Base-by-base conservation (phyloP, 2,329 filamentous ascomycete genomes). In the Hypomyces rosellus region DNA sequence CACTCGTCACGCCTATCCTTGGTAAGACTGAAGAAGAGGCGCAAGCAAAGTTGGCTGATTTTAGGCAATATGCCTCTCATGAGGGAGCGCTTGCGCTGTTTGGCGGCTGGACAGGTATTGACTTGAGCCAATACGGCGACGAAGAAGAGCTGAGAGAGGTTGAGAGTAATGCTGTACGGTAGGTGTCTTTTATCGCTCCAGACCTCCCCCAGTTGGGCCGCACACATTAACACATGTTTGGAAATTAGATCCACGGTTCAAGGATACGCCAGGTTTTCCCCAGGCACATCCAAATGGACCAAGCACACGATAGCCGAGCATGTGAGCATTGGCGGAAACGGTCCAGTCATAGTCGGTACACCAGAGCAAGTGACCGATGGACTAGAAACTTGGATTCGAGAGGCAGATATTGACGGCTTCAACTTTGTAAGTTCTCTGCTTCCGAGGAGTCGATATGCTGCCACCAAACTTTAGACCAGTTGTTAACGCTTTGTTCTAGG, bases 31-130 rank as follows among this genome's bases (percentile, higher is more conserved):
- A 86, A 55, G 81, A 83, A 50, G 84, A 86, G 61, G 85, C 86
- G 0, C 67, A 74, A 51, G 77, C 74, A 6, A 88, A 88, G 65
- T 79, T 84, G 46, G 67, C 72, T 0, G 80, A 86, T 5, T 82
- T 81, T 53, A 71, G 76, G 9, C 74, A 75, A 49, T 80, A 86
- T 59, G 85, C 82, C 1, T 75, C 72, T 2, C 65, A 66, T 34
- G 85, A 77, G 56, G 86, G 86, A 2, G 85, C 84, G 0, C 62
- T 88, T 50, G 82, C 85, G 1, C 65, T 89, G 15, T 89, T 89
- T 58, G 84, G 84, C 16, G 86, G 86, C 1, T 89, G 85, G 85
- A 88, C 85, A 0, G 86, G 75, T 2, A 75, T 77, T 20, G 73
- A 77, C 48, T 57, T 77, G 13, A 69, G 74, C 33, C 71, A 77